Conservation (phyloP, 805 yeast species). For the Saturnispora kantuleensis region DNA sequence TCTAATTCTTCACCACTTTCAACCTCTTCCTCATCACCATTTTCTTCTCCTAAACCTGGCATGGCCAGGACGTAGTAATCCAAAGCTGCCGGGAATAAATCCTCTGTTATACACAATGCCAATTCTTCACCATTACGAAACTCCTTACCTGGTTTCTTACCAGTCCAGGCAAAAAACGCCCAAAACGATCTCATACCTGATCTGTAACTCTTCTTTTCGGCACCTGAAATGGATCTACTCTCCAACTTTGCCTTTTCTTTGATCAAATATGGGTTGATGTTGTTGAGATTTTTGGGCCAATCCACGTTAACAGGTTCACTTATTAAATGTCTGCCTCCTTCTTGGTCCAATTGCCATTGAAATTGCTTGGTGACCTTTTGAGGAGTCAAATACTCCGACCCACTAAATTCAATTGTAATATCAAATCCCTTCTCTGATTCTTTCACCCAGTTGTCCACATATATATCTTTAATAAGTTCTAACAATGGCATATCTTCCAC, state of each 20-base stretch:
- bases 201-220: conserved; percentile 53
- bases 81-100: conserved; percentile 76
- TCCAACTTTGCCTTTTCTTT: conserved; percentile 25
- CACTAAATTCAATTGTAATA: conserved; percentile 46
- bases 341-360: conserved; percentile 32
- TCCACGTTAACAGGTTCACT: conserved; percentile 45
- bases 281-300: conserved; percentile 63
- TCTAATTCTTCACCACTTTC: conserved; percentile 39
- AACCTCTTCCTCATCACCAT: conserved; percentile 38
- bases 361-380: conserved; percentile 58
- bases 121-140: conserved; percentile 72
- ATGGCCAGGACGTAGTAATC: conserved; percentile 72
- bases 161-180: conserved; percentile 84
- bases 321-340: conserved; percentile 45
- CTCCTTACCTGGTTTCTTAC: conserved; percentile 64
- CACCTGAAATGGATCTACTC: conserved; percentile 30
- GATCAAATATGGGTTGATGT: conserved; percentile 45
- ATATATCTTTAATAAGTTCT: conserved; percentile 56
- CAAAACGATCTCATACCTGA: conserved; percentile 76
- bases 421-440: conserved; percentile 37
- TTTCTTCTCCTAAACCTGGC: conserved; percentile 49
- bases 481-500: conserved; percentile 69
- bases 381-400: conserved; percentile 36
- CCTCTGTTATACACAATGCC: conserved; percentile 64
- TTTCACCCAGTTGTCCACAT: conserved; percentile 40